These are phyloP conservation scores for Parasitella parasitica DNA, from an alignment of 371 early-diverging fungal species.

Conservation along the genomic window DNA sequence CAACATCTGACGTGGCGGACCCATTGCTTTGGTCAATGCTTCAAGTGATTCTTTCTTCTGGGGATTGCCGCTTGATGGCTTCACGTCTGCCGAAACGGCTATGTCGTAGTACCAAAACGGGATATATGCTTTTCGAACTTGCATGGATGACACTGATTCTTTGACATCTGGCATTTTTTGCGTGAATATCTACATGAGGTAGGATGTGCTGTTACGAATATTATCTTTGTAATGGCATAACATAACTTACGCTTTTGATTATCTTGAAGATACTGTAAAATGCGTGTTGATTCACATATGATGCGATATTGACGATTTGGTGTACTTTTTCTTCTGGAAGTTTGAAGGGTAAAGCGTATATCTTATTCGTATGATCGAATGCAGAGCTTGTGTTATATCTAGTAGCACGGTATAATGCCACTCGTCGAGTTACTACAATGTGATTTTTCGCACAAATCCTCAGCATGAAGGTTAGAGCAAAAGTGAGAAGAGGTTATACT, in stretches of 20 bases:
- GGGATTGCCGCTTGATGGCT: background rate
- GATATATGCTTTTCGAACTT: conserved; percentile 30
- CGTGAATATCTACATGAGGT: conserved; percentile 19
- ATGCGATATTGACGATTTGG: conserved; percentile 25
- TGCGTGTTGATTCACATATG: conserved; percentile 28
- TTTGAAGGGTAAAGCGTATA: conserved; percentile 37
- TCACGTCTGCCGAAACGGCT: conserved; percentile 24
- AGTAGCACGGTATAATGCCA: background rate
- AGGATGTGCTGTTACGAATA: background rate
- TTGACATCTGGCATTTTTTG: conserved; percentile 25
- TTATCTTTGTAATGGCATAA: background rate
- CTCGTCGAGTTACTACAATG: background rate
- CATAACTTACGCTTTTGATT: conserved; percentile 23
- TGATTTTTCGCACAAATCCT: background rate
- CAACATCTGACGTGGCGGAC: conserved; percentile 17
- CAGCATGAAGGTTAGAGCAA: background rate
- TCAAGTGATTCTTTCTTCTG: background rate
- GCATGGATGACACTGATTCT: conserved; percentile 21
- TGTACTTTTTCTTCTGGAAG: conserved; percentile 24
- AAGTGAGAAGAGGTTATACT: no score
- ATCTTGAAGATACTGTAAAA: conserved; percentile 32
- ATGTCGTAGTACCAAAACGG: conserved; percentile 39
- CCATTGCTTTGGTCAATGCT: conserved; percentile 1
- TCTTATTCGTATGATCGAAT: conserved; percentile 13
- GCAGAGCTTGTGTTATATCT: background rate